A percentile compares a stretch with the other conserved stretches of the same genome.
phyloP scores from a whole-genome alignment of 306 rosid genomes.

The Prunus mongolica region DNA sequence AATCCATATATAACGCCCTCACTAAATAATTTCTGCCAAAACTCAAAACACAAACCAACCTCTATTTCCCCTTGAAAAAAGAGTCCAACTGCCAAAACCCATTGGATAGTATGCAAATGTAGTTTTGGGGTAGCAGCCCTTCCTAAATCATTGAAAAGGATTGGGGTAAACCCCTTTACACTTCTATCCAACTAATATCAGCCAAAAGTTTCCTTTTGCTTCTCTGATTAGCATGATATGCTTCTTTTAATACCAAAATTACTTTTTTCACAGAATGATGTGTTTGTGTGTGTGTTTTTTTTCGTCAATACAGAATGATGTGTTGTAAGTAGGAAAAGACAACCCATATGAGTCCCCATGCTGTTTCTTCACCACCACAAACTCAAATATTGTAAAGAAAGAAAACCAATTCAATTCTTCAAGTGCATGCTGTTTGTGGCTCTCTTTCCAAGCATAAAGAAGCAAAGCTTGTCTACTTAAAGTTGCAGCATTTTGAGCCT shows the following conservation, averaged over 20 bases:
- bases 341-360: conserved; percentile 56
- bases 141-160: too few species aligned
- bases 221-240: background rate
- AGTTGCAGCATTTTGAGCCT: conserved; percentile 27
- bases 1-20: too few species aligned
- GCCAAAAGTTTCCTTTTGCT: background rate
- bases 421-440: background rate
- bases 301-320: background rate
- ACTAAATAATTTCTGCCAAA: too few species aligned
- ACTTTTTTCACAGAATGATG: background rate
- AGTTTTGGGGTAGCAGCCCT: too few species aligned
- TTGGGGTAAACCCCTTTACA: background rate
- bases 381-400: conserved; percentile 11
- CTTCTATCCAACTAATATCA: background rate
- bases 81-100: too few species aligned
- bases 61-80: too few species aligned
- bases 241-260: background rate
- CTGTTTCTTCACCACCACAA: conserved; percentile 29
- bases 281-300: too few species aligned
- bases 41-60: too few species aligned
- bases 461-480: conserved; percentile 33
- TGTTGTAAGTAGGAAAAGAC: conserved; percentile 24
- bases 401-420: background rate
- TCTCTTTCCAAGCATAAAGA: background rate
- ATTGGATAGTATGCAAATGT: too few species aligned